Percentiles rank a stretch among this genome's conserved stretches.
These are phyloP conservation scores for Floccularia luteovirens DNA, from an alignment of 768 basidiomycete species.

Conservation along the genomic window DNA sequence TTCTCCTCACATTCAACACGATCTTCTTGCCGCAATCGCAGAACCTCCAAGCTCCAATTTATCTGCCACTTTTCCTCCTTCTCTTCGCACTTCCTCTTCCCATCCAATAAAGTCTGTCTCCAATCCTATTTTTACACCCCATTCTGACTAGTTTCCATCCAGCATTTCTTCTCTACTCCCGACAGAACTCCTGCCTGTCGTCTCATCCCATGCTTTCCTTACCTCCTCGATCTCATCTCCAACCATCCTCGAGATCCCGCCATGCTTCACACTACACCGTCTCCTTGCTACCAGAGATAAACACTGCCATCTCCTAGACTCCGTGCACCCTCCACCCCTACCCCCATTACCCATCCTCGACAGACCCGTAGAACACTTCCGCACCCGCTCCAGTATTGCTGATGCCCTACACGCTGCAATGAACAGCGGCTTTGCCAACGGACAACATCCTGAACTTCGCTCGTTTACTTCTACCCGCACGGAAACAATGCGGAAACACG, in stretches of 20 bases:
- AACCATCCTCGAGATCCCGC: conserved; percentile 37
- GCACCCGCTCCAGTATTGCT: conserved; percentile 17
- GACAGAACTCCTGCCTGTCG: conserved; percentile 41
- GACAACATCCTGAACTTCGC: not conserved
- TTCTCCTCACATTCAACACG: conserved; percentile 6
- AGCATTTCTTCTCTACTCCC: conserved; percentile 66
- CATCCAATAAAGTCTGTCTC: conserved; percentile 76
- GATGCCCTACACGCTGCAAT: conserved; percentile 31
- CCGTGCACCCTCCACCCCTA: conserved; percentile 8
- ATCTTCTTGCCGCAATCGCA: conserved; percentile 4
- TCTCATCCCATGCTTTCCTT: conserved; percentile 37
- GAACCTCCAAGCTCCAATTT: conserved; percentile 22
- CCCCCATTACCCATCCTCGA: conserved; percentile 8
- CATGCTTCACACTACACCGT: conserved; percentile 35
- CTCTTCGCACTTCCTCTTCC: conserved; percentile 64
- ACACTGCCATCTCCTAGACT: conserved; percentile 13
- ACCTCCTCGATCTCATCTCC: conserved; percentile 24
- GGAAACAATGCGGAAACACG: no score
- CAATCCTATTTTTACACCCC: conserved; percentile 12
- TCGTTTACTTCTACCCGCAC: not conserved
- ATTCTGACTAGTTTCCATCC: conserved; percentile 9
- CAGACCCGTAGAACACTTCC: conserved; percentile 9
- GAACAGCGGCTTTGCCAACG: conserved; percentile 16
- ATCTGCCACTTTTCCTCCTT: conserved; percentile 5
- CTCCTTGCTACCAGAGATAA: conserved; percentile 9